phyloP scores from a whole-genome alignment of 2,329 filamentous ascomycete species.

The Chrysoporthe deuterocubensis region DNA sequence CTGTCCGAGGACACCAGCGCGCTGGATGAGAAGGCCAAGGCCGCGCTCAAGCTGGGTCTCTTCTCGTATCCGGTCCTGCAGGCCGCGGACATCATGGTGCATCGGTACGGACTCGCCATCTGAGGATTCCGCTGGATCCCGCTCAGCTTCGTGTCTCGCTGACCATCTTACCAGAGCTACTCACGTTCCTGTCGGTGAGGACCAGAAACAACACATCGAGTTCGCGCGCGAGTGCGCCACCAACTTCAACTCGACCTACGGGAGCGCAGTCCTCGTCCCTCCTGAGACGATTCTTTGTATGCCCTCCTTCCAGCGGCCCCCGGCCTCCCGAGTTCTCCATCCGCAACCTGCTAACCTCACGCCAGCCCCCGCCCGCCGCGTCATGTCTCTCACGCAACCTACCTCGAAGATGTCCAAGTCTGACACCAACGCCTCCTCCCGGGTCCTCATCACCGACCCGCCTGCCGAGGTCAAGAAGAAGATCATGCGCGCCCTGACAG shows the following conservation, averaged over 20 bases:
- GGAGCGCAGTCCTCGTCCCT: constrained; percentile 60
- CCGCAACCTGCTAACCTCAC: background rate
- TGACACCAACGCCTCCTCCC: constrained; percentile 68
- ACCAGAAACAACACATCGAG: constrained; percentile 92
- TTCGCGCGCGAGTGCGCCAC: constrained; percentile 85
- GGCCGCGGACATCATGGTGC: constrained; percentile 90
- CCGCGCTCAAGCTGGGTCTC: constrained; percentile 77
- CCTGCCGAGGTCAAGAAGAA: constrained; percentile 68
- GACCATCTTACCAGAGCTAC: constrained; percentile 64
- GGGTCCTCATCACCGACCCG: constrained; percentile 81
- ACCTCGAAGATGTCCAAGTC: constrained; percentile 94
- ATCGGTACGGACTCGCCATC: constrained; percentile 55
- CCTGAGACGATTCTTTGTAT: constrained; percentile 76
- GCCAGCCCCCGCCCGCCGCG: constrained; percentile 74
- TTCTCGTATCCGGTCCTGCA: constrained; percentile 97
- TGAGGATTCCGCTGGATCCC: background rate
- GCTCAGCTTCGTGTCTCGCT: constrained; percentile 4
- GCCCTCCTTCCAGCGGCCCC: constrained; percentile 25
- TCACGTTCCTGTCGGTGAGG: constrained; percentile 95
- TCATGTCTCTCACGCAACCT: constrained; percentile 88
- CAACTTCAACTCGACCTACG: constrained; percentile 82
- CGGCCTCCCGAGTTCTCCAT: background rate
- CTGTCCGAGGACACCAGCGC: constrained; percentile 61
- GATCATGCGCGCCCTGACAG: constrained; percentile 75
- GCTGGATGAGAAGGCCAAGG: constrained; percentile 62